Conservation (phyloP, 2,329 filamentous ascomycete species). For the Stemphylium vesicarium region DNA sequence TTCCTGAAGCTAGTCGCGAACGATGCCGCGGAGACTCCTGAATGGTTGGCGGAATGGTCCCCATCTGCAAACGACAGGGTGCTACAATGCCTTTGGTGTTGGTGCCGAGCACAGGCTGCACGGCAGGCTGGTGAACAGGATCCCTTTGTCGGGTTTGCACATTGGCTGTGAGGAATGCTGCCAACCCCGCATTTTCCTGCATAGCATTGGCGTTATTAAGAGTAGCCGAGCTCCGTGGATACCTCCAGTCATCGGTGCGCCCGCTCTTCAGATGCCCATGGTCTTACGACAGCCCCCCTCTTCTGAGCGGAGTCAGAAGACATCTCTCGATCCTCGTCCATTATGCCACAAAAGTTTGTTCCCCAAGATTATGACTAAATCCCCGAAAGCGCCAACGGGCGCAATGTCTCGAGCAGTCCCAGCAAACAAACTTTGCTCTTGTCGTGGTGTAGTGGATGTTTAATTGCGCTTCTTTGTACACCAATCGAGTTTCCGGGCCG, state of each 20-base stretch:
- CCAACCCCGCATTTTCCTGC: conserved; percentile 47
- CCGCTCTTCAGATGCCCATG: conserved; percentile 15
- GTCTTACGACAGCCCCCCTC: conserved; percentile 1
- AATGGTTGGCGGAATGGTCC: conserved; percentile 7
- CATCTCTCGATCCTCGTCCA: not conserved
- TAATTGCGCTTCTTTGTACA: not conserved
- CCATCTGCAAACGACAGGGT: conserved; percentile 18
- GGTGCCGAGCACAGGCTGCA: conserved; percentile 29
- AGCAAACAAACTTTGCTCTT: not conserved
- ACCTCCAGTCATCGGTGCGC: conserved; percentile 32
- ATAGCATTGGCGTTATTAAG: conserved; percentile 36
- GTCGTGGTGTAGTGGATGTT: not conserved
- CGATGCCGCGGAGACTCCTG: conserved; percentile 20
- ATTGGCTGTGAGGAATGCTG: conserved; percentile 28
- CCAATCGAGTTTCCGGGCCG: conserved; percentile 18
- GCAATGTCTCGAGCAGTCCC: not conserved
- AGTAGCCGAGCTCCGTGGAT: conserved; percentile 35
- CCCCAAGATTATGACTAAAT: not conserved
- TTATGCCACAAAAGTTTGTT: conserved; percentile 1
- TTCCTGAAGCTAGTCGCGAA: conserved; percentile 37
- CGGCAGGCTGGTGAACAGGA: conserved; percentile 25
- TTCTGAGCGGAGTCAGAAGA: conserved; percentile 2
- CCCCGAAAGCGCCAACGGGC: not conserved
- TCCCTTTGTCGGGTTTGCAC: conserved; percentile 22
- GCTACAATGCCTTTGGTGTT: conserved; percentile 25